Evolutionary conservation across 2,329 filamentous ascomycete species (phyloP).

Genomic region (Neofusicoccum laricinum): DNA sequence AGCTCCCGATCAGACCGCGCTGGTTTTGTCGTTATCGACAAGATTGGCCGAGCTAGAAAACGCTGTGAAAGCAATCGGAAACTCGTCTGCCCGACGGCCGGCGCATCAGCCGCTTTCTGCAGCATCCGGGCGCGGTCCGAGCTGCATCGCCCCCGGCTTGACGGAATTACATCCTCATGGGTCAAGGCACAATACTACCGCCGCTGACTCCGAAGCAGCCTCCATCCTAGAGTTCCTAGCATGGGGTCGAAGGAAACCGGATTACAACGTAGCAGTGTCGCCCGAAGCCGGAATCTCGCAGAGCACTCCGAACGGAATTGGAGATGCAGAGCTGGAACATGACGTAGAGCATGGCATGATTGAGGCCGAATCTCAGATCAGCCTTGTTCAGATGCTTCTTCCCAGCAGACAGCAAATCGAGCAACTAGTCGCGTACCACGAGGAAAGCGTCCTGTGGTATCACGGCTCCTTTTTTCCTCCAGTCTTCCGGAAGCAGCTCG

Average conservation of each 20-base stretch:
- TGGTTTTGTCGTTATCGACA: constrained; percentile 23
- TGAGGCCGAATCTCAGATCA: constrained; percentile 21
- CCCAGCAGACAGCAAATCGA: constrained; percentile 27
- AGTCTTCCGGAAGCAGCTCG: constrained; percentile 38
- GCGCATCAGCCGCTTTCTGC: not conserved
- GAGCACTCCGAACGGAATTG: not conserved
- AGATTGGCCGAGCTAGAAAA: constrained; percentile 29
- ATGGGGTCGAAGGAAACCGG: constrained; percentile 48
- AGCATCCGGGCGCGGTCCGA: not conserved
- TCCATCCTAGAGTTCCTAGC: constrained; percentile 49
- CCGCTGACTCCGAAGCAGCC: constrained; percentile 35
- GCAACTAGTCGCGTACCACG: constrained; percentile 39
- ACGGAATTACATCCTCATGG: too few relatives aligned
- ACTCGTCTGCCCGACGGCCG: not conserved
- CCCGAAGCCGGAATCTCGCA: constrained; percentile 13
- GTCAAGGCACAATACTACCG: not conserved
- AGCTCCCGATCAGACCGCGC: constrained; percentile 2
- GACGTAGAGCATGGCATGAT: constrained; percentile 17
- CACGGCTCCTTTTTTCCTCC: constrained; percentile 40
- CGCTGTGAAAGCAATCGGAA: constrained; percentile 17
- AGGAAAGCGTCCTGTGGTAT: constrained; percentile 38
- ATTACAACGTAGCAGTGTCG: constrained; percentile 22
- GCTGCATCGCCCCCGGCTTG: too few relatives aligned
- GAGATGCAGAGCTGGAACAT: not conserved
- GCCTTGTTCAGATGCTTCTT: constrained; percentile 38